Conservation (phyloP, 129 eudicot species). For the Ambrosia trifida region DNA sequence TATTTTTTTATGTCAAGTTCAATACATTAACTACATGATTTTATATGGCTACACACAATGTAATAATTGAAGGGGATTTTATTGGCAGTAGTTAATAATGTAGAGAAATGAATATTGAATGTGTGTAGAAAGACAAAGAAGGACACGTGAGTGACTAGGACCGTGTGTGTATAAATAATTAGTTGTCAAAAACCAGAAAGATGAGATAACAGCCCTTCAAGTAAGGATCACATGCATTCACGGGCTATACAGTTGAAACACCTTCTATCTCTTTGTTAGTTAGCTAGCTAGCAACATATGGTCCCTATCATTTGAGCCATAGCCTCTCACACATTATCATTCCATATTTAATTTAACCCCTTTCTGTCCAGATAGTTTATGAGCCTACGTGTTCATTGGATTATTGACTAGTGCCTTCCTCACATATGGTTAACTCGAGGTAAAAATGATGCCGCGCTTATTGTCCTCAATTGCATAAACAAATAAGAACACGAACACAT, state of each 20-base stretch:
- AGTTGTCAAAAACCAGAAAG: slow-evolving; percentile 26
- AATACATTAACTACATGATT: neutral
- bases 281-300: slow-evolving; percentile 37
- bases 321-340: slow-evolving; percentile 40
- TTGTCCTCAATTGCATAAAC: neutral
- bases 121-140: slow-evolving; percentile 31
- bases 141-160: slow-evolving; percentile 42
- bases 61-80: slow-evolving; percentile 28
- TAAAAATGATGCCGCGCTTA: neutral
- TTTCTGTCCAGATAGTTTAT: slow-evolving; percentile 25
- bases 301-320: slow-evolving; percentile 26
- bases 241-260: slow-evolving; percentile 42
- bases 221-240: slow-evolving; percentile 39
- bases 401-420: slow-evolving; percentile 7
- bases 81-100: slow-evolving; percentile 25
- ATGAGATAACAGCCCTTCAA: slow-evolving; percentile 41
- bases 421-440: neutral
- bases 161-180: neutral
- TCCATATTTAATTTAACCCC: slow-evolving; percentile 16
- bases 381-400: slow-evolving; percentile 15
- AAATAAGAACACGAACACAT: neutral
- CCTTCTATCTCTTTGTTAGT: slow-evolving; percentile 22
- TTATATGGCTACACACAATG: too few species aligned
- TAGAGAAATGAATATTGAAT: neutral
- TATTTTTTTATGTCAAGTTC: neutral